A percentile compares a stretch with the other conserved stretches of the same genome.
Conservation (phyloP, 441 rosid species). For the Melastoma candidum region DNA sequence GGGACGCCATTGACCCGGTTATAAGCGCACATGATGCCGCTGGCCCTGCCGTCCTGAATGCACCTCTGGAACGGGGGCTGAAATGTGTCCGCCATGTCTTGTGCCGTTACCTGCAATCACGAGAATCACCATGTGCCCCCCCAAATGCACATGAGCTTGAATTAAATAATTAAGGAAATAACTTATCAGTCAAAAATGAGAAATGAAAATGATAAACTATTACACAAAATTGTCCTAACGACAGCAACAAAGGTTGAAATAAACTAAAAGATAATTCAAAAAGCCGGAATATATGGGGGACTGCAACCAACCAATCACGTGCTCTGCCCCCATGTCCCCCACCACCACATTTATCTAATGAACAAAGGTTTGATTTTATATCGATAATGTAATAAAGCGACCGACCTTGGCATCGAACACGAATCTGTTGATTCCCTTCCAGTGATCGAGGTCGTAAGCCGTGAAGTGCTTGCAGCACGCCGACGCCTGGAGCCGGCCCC, state of each 20-base stretch:
- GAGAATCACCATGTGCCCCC: too few species aligned
- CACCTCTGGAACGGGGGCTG: constrained; percentile 14
- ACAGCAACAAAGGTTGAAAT: too few species aligned
- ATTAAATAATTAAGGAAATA: background rate
- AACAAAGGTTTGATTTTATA: background rate
- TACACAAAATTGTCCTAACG: too few species aligned
- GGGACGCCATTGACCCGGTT: constrained; percentile 15
- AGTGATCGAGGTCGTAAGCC: constrained; percentile 12
- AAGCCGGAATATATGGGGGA: too few species aligned
- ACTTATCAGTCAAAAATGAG: too few species aligned
- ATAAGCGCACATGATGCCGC: constrained; percentile 16
- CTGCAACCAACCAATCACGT: too few species aligned
- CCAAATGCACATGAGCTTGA: too few species aligned
- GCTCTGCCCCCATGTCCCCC: too few species aligned
- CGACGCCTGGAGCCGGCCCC: constrained; percentile 9
- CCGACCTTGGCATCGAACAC: constrained; percentile 10
- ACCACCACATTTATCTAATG: too few species aligned
- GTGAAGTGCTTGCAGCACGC: constrained; percentile 19
- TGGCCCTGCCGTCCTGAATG: constrained; percentile 12
- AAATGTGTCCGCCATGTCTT: constrained; percentile 16
- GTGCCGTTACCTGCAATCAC: constrained; percentile 10
- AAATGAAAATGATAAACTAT: too few species aligned
- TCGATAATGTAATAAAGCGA: background rate
- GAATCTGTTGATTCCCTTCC: constrained; percentile 11
- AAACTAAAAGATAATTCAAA: too few species aligned